Percentiles rank a stretch among this genome's conserved stretches.
These are phyloP conservation scores for Stentor coeruleus DNA, from an alignment of 73 alveolate genomes.

Conservation along the genomic window DNA sequence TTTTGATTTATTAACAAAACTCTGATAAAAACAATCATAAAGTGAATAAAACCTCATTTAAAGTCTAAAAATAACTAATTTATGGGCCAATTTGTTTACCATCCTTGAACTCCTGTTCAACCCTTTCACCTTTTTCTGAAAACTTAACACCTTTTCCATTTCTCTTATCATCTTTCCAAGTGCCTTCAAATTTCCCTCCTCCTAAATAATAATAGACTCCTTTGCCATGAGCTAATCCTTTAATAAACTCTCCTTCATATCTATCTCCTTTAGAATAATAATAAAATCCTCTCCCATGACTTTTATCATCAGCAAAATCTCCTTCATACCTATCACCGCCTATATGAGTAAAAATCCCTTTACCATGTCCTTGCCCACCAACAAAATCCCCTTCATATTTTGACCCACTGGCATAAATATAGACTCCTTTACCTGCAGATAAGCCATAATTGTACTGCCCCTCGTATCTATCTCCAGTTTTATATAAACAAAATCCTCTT, in stretches of 20 bases:
- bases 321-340: constrained; percentile 49
- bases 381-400: constrained; percentile 44
- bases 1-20: too few species aligned
- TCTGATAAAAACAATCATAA: too few species aligned
- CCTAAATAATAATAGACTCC: constrained; percentile 42
- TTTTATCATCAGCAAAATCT: constrained; percentile 45
- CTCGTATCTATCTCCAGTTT: too few species aligned
- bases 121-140: constrained; percentile 44
- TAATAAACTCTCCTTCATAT: constrained; percentile 71
- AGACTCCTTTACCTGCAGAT: too few species aligned
- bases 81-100: constrained; percentile 56
- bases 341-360: constrained; percentile 32
- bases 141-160: constrained; percentile 39
- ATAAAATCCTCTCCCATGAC: constrained; percentile 56
- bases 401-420: constrained; percentile 35
- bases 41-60: too few species aligned
- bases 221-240: too few species aligned
- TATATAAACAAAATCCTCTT: too few species aligned
- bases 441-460: too few species aligned
- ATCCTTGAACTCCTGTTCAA: constrained; percentile 37
- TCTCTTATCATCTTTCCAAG: constrained; percentile 39
- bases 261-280: constrained; percentile 55
- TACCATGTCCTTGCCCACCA: too few species aligned
- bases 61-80: constrained; percentile 42
- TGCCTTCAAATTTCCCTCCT: constrained; percentile 41